phyloP scores from a whole-genome alignment of 306 rosid species.

The Amphicarpaea edgeworthii region DNA sequence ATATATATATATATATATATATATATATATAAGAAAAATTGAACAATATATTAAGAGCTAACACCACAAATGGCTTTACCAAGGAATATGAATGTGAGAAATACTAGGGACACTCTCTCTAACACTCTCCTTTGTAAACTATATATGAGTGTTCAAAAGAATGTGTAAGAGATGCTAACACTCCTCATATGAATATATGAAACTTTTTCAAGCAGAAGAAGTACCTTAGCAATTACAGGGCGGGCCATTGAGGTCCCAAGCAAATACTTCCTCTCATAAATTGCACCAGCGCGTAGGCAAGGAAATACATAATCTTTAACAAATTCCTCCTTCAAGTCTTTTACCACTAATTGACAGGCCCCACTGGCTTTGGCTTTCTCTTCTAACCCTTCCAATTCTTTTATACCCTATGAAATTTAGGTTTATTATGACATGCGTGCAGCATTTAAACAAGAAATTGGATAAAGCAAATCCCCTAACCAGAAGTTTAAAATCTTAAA shows the following conservation, averaged over 20 bases:
- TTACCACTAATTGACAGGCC: conserved; percentile 90
- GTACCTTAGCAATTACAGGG: conserved; percentile 77
- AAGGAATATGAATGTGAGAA: no score
- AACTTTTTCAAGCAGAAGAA: background rate
- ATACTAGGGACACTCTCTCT: no score
- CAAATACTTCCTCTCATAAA: conserved; percentile 92
- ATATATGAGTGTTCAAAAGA: no score
- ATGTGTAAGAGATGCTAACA: no score
- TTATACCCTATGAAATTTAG: conserved; percentile 60
- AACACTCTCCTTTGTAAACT: no score
- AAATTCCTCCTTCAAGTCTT: conserved; percentile 87
- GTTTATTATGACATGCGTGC: conserved; percentile 3
- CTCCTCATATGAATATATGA: no score
- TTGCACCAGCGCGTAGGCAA: conserved; percentile 92
- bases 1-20: no score
- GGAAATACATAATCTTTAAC: conserved; percentile 83
- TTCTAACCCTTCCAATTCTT: conserved; percentile 91
- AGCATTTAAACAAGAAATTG: conserved; percentile 19
- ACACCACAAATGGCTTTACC: background rate
- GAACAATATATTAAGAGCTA: background rate
- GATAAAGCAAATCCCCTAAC: conserved; percentile 8
- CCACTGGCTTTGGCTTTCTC: conserved; percentile 92
- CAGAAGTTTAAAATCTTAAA: conserved; percentile 32
- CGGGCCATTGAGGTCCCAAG: conserved; percentile 98
- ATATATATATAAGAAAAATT: no score